phyloP scores from a whole-genome alignment of 2,329 filamentous ascomycete species.

The Piedraia hortae region DNA sequence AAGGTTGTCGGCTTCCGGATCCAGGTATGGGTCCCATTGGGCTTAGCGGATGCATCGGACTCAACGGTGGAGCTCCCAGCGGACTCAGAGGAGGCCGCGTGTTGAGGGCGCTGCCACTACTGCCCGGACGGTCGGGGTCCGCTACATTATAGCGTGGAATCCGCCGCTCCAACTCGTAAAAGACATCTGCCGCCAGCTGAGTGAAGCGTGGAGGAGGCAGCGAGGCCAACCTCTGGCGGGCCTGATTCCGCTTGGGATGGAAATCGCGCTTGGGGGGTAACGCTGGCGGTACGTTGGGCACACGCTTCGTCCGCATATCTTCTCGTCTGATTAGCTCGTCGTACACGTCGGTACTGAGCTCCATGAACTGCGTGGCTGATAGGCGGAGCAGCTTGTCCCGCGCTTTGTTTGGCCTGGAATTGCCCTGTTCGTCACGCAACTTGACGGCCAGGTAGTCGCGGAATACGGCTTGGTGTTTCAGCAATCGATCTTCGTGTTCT shows the following conservation, averaged over 20 bases:
- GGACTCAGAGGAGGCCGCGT: conserved; percentile 10
- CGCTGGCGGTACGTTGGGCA: conserved; percentile 34
- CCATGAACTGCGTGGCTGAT: conserved; percentile 80
- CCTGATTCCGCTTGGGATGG: conserved; percentile 91
- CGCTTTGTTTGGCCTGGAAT: conserved; percentile 58
- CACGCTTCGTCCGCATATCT: conserved; percentile 23
- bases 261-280: conserved; percentile 69
- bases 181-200: conserved; percentile 84
- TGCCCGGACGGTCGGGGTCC: conserved; percentile 41
- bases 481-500: conserved; percentile 36
- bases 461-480: conserved; percentile 58
- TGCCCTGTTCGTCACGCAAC: conserved; percentile 45
- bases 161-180: conserved; percentile 72
- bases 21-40: no score
- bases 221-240: conserved; percentile 80
- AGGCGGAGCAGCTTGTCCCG: conserved; percentile 81
- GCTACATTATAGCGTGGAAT: conserved; percentile 53
- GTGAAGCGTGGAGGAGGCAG: conserved; percentile 66
- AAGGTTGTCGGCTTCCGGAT: no score
- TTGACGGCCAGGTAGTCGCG: conserved; percentile 45
- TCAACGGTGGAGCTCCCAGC: conserved; percentile 7
- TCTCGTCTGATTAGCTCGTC: conserved; percentile 81
- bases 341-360: conserved; percentile 90
- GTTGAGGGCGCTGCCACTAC: conserved; percentile 27
- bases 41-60: no score